These are phyloP conservation scores for Euphorbia tirucalli DNA, from an alignment of 345 rosid genomes.

Conservation along the genomic window DNA sequence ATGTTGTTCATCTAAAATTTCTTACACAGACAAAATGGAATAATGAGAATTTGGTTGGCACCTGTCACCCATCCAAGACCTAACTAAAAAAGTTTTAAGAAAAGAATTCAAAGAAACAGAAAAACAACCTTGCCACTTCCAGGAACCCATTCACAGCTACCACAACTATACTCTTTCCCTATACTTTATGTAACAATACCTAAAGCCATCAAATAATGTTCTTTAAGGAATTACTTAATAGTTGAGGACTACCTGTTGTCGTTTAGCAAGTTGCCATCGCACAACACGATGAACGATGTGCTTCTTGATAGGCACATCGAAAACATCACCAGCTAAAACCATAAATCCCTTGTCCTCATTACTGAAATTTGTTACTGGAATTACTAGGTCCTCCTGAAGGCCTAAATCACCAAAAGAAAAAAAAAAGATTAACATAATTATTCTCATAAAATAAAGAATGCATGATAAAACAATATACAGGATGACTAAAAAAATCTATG, in stretches of 20 bases:
- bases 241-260: slow-evolving; percentile 60
- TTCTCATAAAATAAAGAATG: not conserved
- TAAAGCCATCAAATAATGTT: not conserved
- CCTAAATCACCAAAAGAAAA: slow-evolving; percentile 36
- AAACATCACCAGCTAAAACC: slow-evolving; percentile 90
- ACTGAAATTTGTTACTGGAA: slow-evolving; percentile 78
- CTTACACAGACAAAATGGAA: not conserved
- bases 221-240: not conserved
- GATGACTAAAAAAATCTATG: not conserved
- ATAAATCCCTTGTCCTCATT: slow-evolving; percentile 74
- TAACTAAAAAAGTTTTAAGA: not conserved
- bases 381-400: slow-evolving; percentile 66
- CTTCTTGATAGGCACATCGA: slow-evolving; percentile 89
- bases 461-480: not conserved
- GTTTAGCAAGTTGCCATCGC: slow-evolving; percentile 86
- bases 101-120: not conserved
- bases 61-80: not conserved
- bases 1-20: not conserved
- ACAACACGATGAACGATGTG: slow-evolving; percentile 89
- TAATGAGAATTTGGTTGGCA: not conserved
- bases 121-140: not conserved
- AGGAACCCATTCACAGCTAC: not conserved
- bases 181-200: not conserved
- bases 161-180: not conserved
- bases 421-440: not conserved